Evolutionary conservation across 768 basidiomycete genomes (phyloP).

Genomic region (Fomitopsis serialis): DNA sequence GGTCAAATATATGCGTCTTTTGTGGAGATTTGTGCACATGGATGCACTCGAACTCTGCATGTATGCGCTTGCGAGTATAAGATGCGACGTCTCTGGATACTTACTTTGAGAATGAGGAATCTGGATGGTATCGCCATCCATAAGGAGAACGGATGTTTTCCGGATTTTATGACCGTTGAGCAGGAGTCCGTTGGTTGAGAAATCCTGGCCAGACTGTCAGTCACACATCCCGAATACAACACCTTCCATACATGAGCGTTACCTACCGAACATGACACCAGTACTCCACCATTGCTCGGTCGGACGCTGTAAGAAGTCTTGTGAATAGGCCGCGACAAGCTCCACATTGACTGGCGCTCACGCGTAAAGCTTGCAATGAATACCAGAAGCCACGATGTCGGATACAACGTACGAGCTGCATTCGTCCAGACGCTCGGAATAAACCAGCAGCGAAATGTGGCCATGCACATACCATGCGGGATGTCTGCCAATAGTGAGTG

Average conservation of each 20-base stretch:
- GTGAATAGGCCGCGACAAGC: background rate
- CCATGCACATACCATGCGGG: conserved; percentile 50
- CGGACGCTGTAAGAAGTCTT: conserved; percentile 42
- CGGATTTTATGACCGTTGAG: conserved; percentile 67
- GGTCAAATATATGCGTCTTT: conserved; percentile 54
- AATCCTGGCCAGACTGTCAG: conserved; percentile 41
- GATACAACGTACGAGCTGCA: conserved; percentile 55
- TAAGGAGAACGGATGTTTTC: conserved; percentile 63
- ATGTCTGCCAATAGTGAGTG: conserved; percentile 68
- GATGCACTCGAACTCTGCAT: conserved; percentile 60
- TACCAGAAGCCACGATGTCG: conserved; percentile 57
- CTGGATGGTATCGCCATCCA: conserved; percentile 69
- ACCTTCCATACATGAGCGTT: background rate
- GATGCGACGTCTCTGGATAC: background rate
- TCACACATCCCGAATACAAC: background rate
- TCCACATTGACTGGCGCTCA: conserved; percentile 26
- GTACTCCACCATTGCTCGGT: conserved; percentile 64
- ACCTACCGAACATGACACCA: conserved; percentile 73
- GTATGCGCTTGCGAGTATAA: background rate
- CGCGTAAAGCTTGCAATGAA: conserved; percentile 82
- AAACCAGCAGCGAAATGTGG: background rate
- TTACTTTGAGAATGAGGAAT: conserved; percentile 64
- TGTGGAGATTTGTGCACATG: conserved; percentile 51
- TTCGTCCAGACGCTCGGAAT: background rate
- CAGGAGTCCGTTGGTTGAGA: conserved; percentile 70